Base-by-base conservation (phyloP, 106 monocot genomes). In the Platanthera zijinensis region DNA sequence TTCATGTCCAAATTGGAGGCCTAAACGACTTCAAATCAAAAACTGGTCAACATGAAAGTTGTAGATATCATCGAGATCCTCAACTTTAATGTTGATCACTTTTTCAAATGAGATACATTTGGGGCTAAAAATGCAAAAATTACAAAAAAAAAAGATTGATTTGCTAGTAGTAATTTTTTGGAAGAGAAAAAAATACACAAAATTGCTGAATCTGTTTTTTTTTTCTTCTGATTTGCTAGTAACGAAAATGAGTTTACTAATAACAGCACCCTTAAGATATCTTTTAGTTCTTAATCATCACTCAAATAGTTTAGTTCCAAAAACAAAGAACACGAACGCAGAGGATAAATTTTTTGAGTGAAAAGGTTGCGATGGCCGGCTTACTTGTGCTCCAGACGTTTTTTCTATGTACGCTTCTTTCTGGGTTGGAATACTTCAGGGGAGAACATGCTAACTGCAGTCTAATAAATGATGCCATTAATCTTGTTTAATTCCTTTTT, bases 401-500 rank as follows among this genome's bases (percentile, higher is more conserved):
- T 3, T 56, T 56, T 56, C 63, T 21, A 63, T 6, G 18, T 22
- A 25, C 9, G 22, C 5, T 63, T 21, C 19, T 56, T 56, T 56
- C 63, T 63, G 18, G 63, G 3, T 21, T 25, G 19, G 25, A 63
- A 63, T 25, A 19, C 13, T 53, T 8, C 52, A 53, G 52, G 13
- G 1, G 8, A 53, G 52, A 13, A 5, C 52, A 53, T 13, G 13
- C 52, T 1, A 53, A 5, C 22, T 63, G 63, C 2, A 25, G 5
- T 63, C 63, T n/a, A n/a, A n/a, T 63, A 18, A 63, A 22, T 63
- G 63, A 63, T 19, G 63, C 63, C 63, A 63, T 63, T n/a, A 63
- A 63, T 63, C 18, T 21, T 63, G 63, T 25, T 63, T 8, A 15
- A 2, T 63, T 25, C n/a, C 15, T 63, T 63, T 21, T 63, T 1